Conservation (phyloP, 306 rosid species). For the Fragaria iinumae region DNA sequence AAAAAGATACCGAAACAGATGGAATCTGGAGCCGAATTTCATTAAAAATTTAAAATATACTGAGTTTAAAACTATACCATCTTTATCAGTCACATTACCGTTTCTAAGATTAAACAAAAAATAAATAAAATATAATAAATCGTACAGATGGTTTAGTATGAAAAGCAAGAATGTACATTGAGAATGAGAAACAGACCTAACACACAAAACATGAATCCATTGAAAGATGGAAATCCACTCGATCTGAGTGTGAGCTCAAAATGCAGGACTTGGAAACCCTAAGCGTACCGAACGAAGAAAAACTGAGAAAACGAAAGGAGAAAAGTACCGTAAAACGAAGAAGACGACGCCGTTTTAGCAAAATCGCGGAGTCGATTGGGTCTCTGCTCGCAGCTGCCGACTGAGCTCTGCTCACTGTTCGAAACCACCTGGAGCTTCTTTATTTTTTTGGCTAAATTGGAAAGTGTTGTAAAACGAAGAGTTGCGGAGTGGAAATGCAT, state of each 20-base stretch:
- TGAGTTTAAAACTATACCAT: background rate
- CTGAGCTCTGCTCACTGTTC: conserved; percentile 14
- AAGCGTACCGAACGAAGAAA: background rate
- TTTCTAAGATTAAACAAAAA: background rate
- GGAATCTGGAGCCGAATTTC: background rate
- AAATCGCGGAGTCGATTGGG: background rate
- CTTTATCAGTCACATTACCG: background rate
- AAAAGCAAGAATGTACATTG: conserved; percentile 2
- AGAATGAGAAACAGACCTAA: conserved; percentile 5
- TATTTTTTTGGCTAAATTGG: background rate
- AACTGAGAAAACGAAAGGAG: background rate
- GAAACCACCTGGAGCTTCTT: conserved; percentile 4
- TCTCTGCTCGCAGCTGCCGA: background rate
- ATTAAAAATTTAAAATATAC: background rate
- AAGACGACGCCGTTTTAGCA: background rate
- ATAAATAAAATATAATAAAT: background rate
- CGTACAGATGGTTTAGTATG: background rate
- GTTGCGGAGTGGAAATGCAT: background rate
- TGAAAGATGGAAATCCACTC: background rate
- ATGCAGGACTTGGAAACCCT: conserved; percentile 13
- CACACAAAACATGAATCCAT: background rate
- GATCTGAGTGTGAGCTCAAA: conserved; percentile 23
- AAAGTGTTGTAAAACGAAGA: background rate
- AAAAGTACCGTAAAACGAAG: background rate
- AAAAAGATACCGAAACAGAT: background rate